Conservation (phyloP, 768 basidiomycete species). For the Naganishia onofrii region DNA sequence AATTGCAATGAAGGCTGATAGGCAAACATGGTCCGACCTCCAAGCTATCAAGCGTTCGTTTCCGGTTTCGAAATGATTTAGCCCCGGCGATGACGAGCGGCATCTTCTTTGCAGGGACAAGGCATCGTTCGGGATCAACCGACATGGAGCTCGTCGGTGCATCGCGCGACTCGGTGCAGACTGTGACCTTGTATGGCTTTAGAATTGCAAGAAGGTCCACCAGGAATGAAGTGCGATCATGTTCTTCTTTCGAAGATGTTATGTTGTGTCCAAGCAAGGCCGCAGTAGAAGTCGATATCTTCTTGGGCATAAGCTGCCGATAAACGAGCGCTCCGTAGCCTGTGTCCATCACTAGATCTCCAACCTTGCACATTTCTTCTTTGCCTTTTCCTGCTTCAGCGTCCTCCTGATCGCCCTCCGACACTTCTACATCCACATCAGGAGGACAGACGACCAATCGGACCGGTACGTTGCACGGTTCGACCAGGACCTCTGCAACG, state of each 20-base stretch:
- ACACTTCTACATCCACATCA: not conserved
- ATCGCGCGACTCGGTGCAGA: not conserved
- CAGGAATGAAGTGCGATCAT: not conserved
- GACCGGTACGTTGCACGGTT: not conserved
- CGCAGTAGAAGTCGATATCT: not conserved
- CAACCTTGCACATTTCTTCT: not conserved
- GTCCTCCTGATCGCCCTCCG: not conserved
- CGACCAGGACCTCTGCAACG: not conserved
- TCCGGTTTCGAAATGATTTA: conserved; percentile 4
- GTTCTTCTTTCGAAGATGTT: not conserved
- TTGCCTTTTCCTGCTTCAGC: not conserved
- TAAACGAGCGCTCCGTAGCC: not conserved
- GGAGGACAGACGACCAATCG: conserved; percentile 2
- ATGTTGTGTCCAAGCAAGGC: not conserved
- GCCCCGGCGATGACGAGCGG: conserved; percentile 12
- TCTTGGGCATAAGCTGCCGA: conserved; percentile 16
- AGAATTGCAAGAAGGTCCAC: conserved; percentile 3
- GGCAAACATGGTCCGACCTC: conserved; percentile 25
- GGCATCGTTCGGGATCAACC: conserved; percentile 1
- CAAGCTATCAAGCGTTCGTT: conserved; percentile 2
- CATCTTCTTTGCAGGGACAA: conserved; percentile 12
- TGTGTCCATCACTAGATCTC: conserved; percentile 1
- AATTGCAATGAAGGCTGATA: conserved; percentile 11
- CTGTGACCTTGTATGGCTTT: not conserved
- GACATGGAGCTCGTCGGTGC: not conserved